These are phyloP conservation scores for Pestalotiopsis sp. DNA, from an alignment of 2,329 filamentous ascomycete genomes.

Conservation along the genomic window DNA sequence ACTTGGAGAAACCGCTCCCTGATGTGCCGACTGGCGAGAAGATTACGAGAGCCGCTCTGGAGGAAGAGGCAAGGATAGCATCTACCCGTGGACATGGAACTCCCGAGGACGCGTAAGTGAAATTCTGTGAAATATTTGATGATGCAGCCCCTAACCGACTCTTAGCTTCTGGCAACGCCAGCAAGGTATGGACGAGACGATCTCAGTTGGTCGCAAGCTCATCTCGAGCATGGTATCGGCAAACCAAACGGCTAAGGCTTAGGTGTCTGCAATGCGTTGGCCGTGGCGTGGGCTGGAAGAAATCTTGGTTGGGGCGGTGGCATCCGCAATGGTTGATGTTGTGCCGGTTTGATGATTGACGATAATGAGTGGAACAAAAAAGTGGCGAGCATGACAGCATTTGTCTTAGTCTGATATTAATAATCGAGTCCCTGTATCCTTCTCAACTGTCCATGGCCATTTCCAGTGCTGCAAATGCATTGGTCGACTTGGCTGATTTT, in stretches of 20 bases:
- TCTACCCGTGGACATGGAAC: constrained; percentile 51
- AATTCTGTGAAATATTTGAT: neutral
- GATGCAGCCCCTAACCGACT: constrained; percentile 21
- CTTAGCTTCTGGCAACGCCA: constrained; percentile 65
- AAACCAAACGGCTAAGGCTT: constrained; percentile 13
- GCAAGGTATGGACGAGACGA: constrained; percentile 58
- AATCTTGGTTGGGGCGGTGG: neutral
- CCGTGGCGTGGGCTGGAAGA: neutral
- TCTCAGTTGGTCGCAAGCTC: constrained; percentile 56
- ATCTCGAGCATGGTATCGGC: constrained; percentile 44
- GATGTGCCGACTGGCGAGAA: constrained; percentile 56
- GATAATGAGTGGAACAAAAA: constrained; percentile 1
- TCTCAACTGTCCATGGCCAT: neutral
- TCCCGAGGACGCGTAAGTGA: constrained; percentile 52
- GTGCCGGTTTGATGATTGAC: neutral
- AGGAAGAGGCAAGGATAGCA: constrained; percentile 62
- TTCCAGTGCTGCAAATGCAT: constrained; percentile 1
- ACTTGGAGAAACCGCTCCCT: constrained; percentile 49
- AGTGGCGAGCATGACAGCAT: neutral
- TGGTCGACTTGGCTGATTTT: neutral
- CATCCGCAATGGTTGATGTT: neutral
- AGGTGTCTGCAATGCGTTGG: neutral
- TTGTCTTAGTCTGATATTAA: neutral
- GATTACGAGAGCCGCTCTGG: constrained; percentile 66
- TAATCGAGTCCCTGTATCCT: neutral